Evolutionary conservation across 2,329 filamentous ascomycete species (phyloP), one percentile per base, ranked within the genome.

Genomic region (Ilyonectria sp.): DNA sequence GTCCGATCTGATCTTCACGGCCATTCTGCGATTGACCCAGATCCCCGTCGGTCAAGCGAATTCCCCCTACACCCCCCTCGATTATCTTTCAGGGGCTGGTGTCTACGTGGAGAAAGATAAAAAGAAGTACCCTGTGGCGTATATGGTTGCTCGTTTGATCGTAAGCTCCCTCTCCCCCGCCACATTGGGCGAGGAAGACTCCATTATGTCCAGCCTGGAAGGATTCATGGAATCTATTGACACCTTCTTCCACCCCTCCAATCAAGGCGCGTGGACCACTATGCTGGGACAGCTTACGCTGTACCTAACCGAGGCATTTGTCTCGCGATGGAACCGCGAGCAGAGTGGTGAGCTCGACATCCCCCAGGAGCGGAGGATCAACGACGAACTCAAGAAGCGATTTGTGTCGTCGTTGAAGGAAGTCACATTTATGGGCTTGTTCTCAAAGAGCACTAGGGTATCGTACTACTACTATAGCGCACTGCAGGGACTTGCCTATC

Each of bases 231-330:
- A 98, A 79, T 96, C 95, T 3, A 92, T 98, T 53, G 96, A 99
- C 80, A 99, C 96, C 1, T 99, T 99, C 81, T 99, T 98, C 85
- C 96, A 99, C 76, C 96, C 96, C 2, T 99, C 96, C 2, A 99
- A 99, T 79, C 93, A 95, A 59, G 96, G 96, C 15, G 85, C 85
- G 15, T 99, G 96, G 96, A 97, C 95, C 1, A 94, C 91, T 75
- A 93, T 95, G 71, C 84, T 99, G 49, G 92, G 94, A 3, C 95
- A 98, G 80, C 86, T 99, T 60, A 93, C 96, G 6, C 95, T 95
- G 79, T 97, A 97, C 80, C 86, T 99, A 6, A 92, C 95, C 2
- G 96, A 99, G 79, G 95, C 97, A 75, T 99, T 99, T 79, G 94
- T 99, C 49, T 96, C 97, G 83, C 91, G 96, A 59, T 99, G 95